A percentile compares a stretch with the other conserved stretches of the same genome.
Evolutionary conservation across 768 basidiomycete species (phyloP).

Genomic region (Chalciporus chontae): DNA sequence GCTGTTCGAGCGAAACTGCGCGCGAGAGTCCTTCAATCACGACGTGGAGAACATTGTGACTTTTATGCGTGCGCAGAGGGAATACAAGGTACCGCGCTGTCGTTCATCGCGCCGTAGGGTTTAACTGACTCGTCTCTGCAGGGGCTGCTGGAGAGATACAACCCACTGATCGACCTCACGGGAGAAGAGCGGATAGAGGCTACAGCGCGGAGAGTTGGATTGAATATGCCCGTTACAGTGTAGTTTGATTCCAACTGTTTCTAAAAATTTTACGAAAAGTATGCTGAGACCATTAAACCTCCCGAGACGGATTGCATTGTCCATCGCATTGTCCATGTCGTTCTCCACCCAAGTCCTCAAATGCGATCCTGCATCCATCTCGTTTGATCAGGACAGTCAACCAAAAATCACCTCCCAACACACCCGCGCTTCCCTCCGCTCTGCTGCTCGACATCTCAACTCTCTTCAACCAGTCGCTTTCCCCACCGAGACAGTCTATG

Average conservation of each 20-base stretch:
- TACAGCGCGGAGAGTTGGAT: conserved; percentile 82
- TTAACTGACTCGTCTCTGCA: conserved; percentile 27
- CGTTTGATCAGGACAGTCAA: conserved; percentile 45
- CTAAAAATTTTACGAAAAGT: neutral
- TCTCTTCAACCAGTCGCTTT: conserved; percentile 69
- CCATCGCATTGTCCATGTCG: conserved; percentile 5
- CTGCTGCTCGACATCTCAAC: conserved; percentile 51
- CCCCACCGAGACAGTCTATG: conserved; percentile 98
- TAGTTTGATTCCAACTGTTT: no score
- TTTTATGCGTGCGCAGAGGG: conserved; percentile 70
- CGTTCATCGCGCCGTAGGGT: neutral
- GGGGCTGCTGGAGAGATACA: conserved; percentile 83
- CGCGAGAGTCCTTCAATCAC: conserved; percentile 30
- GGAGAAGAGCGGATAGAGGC: conserved; percentile 77
- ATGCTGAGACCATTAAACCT: conserved; percentile 3
- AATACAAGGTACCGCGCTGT: conserved; percentile 60
- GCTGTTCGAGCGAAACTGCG: conserved; percentile 43
- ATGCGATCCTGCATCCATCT: conserved; percentile 63
- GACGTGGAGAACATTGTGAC: conserved; percentile 59
- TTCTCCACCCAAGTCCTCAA: conserved; percentile 42
- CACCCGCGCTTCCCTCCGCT: conserved; percentile 50
- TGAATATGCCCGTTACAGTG: conserved; percentile 77
- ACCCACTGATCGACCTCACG: conserved; percentile 78
- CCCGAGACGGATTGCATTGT: conserved; percentile 13
- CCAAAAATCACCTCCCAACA: conserved; percentile 49